Conservation (phyloP, 2,329 filamentous ascomycete genomes). For the Aspergillus latus region DNA sequence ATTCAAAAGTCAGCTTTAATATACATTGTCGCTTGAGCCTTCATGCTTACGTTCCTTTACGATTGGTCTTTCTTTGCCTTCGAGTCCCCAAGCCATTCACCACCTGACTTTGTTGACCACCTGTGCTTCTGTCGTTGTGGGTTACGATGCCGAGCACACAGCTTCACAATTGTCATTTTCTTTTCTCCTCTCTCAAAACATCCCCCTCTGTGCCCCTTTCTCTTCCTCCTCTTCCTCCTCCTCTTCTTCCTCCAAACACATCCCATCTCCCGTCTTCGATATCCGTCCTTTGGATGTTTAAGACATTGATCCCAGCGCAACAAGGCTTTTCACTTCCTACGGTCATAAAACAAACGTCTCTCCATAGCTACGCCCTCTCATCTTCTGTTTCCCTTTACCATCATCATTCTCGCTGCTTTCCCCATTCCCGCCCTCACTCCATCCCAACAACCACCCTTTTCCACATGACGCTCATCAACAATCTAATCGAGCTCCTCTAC, state of each 20-base stretch:
- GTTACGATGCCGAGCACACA: conserved; percentile 2
- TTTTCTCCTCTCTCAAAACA: background rate
- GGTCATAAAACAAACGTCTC: background rate
- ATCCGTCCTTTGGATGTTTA: background rate
- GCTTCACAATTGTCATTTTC: background rate
- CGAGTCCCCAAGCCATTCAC: background rate
- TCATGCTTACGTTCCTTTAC: conserved; percentile 8
- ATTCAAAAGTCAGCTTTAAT: conserved; percentile 13
- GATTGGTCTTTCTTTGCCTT: background rate
- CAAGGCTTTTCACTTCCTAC: background rate
- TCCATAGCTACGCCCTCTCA: background rate
- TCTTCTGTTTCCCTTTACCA: no score
- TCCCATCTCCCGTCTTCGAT: no score
- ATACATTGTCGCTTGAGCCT: conserved; percentile 8
- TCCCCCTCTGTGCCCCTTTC: background rate
- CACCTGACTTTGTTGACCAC: background rate
- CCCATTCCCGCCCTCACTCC: no score
- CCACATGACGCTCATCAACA: background rate
- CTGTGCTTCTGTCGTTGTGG: background rate
- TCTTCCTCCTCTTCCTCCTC: conserved; percentile 5
- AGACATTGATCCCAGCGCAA: background rate
- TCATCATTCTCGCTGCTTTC: no score
- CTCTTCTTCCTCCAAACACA: background rate
- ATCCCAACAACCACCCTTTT: background rate
- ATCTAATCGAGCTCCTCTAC: background rate